Conservation (phyloP, 2,329 filamentous ascomycete genomes). For the Aspergillus pseudoviridinutans region DNA sequence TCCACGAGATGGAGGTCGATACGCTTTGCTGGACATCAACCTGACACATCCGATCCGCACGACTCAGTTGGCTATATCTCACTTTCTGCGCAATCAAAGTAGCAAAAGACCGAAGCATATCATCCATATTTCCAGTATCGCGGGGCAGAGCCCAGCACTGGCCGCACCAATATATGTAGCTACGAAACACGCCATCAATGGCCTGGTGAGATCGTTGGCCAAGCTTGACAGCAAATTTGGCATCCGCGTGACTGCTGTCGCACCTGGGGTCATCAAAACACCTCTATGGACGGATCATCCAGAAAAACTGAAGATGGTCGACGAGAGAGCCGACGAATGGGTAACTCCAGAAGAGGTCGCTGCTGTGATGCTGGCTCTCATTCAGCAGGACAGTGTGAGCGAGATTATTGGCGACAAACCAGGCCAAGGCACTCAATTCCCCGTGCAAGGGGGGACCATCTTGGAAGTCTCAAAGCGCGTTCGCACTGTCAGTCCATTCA, state of each 20-base stretch:
- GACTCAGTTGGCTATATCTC: slow-evolving; percentile 48
- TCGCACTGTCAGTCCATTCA: slow-evolving; percentile 47
- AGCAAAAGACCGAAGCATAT: slow-evolving; percentile 39
- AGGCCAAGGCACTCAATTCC: slow-evolving; percentile 27
- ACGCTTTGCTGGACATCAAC: slow-evolving; percentile 49
- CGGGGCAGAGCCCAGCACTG: slow-evolving; percentile 38
- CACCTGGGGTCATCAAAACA: slow-evolving; percentile 58
- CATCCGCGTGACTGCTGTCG: slow-evolving; percentile 57
- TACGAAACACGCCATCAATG: slow-evolving; percentile 48
- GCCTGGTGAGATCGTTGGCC: slow-evolving; percentile 48
- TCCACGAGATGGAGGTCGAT: slow-evolving; percentile 36
- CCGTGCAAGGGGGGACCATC: slow-evolving; percentile 48
- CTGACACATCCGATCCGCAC: slow-evolving; percentile 50
- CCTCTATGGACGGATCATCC: slow-evolving; percentile 60
- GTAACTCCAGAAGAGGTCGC: slow-evolving; percentile 60
- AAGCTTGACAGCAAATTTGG: slow-evolving; percentile 47
- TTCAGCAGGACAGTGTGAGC: slow-evolving; percentile 47
- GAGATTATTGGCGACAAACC: slow-evolving; percentile 31
- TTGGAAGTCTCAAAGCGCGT: slow-evolving; percentile 55
- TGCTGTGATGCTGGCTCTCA: slow-evolving; percentile 53
- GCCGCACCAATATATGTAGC: slow-evolving; percentile 46
- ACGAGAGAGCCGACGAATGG: slow-evolving; percentile 50
- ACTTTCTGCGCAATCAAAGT: slow-evolving; percentile 39
- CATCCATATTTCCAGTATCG: slow-evolving; percentile 48
- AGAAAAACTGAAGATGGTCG: slow-evolving; percentile 54